Evolutionary conservation across 2,329 filamentous ascomycete species (phyloP), one percentile per base, ranked within the genome.

Genomic region (Triangularia setosa): DNA sequence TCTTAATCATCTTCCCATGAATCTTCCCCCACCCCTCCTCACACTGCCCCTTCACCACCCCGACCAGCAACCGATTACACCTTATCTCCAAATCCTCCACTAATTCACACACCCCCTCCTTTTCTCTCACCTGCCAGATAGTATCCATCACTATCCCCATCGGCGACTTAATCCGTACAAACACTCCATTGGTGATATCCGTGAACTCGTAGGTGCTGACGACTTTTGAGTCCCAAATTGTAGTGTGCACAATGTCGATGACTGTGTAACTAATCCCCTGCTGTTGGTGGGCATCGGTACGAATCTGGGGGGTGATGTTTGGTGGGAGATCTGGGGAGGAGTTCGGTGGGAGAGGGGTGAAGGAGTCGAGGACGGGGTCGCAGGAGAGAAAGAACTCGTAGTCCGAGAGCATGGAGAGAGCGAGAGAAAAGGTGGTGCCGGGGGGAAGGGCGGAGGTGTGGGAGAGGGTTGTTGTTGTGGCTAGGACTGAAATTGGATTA

Each of bases 141-240:
- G 83, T 84, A 72, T 87, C 84, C 77, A 86, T 81, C 2, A 81
- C 73, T 33, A 84, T 75, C 54, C 76, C 78, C 72, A 86, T 69
- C 21, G 84, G 83, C 48, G 81, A 82, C 53, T 75, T 76, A 61
- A 85, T 80, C 9, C 83, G 74, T 52, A 83, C 80, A 71, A 84
- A 85, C 6, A 83, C 69, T 18, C 84, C 84, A 27, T 73, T 76
- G n/a, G 75, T 75, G 18, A 81, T 74, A 66, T 84, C 74, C 18
- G 81, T 80, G 65, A 86, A 82, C 73, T 86, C 83, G 70, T 84
- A 83, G 5, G 73, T 79, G 75, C 83, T 85, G 60, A 81, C 77
- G 6, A 86, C 80, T 57, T 81, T 80, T 60, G 78, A 81, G 70
- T 83, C 82, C 83, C 82, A 86, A 27, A 86, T 76, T 24, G 86